Base-by-base conservation (phyloP, 1,284 basidiomycete genomes). In the Coriolopsis trogii region DNA sequence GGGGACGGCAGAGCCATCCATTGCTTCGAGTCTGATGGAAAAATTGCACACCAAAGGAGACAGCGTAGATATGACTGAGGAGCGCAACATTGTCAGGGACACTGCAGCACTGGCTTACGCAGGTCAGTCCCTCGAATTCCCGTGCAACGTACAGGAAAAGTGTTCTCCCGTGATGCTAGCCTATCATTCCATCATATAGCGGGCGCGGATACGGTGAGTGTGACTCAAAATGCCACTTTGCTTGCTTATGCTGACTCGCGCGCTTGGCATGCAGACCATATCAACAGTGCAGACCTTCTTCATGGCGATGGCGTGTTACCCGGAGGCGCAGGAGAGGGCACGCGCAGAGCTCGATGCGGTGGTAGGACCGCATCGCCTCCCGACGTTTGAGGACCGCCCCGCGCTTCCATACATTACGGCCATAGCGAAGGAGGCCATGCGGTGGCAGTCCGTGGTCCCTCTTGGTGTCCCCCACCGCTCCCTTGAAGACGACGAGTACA, bases 291-390 rank as follows among this genome's bases (percentile, higher is more conserved):
- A 58, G 25, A 61, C 58, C 8, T 72, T 73, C 55, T 67, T 73
- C 48, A 60, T 74, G 18, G 66, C 69, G 0, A 69, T 73, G 67
- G 59, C 65, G 0, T 59, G 67, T 39, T 63, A 68, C 42, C 74
- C 71, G 0, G 70, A 74, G 8, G 63, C 71, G 15, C 61, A 52
- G 69, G 71, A 48, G 46, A 76, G 33, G 69, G 74, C 57, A 36
- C 59, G 16, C 66, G 73, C 20, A 54, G 73, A 58, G 38, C 56
- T 58, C n/a, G 50, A 51, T 18, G 49, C 56, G 5, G 43, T 58
- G 30, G 47, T 58, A 39, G 63, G 66, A 12, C 43, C 53, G 3
- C 64, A 70, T 28, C 61, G 73, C 16, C 59, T 76, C 2, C 76
- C 76, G 0, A 63, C 60, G 0, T 67, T 73, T 23, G 63, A 63